Percentiles rank a stretch among this genome's conserved stretches.
phyloP scores from a whole-genome alignment of 2,329 filamentous ascomycete genomes.

The Intubia oerlemansii region DNA sequence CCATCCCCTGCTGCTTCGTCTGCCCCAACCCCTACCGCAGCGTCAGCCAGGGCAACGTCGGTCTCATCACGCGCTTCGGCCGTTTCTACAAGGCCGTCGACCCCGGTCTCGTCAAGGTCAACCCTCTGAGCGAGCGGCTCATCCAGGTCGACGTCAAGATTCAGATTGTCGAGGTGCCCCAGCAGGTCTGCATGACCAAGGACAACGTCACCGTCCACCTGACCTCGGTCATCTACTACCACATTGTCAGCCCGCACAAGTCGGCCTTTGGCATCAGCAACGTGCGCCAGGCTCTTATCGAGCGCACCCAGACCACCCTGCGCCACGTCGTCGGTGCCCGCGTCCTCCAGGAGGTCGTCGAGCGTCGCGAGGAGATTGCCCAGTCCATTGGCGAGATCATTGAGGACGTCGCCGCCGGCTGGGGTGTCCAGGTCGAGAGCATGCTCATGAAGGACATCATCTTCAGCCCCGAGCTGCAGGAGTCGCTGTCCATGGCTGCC shows the following conservation, averaged over 20 bases:
- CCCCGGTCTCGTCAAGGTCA: constrained; percentile 91
- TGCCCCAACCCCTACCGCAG: constrained; percentile 94
- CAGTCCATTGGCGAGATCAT: constrained; percentile 93
- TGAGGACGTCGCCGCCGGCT: constrained; percentile 79
- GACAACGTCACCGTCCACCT: constrained; percentile 91
- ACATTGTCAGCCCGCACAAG: constrained; percentile 88
- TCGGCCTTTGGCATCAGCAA: constrained; percentile 92
- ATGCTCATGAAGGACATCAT: constrained; percentile 99
- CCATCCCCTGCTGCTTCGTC: constrained; percentile 74
- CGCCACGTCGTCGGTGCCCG: constrained; percentile 92
- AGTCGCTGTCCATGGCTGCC: constrained; percentile 91
- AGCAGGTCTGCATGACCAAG: constrained; percentile 98
- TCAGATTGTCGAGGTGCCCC: constrained; percentile 89
- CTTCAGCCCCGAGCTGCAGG: constrained; percentile 87
- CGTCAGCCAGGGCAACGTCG: constrained; percentile 82
- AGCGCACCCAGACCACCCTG: constrained; percentile 86
- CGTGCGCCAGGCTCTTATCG: constrained; percentile 84
- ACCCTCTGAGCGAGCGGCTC: constrained; percentile 76
- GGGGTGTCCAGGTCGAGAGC: constrained; percentile 90
- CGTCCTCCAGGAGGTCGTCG: constrained; percentile 92
- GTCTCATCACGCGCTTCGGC: constrained; percentile 88
- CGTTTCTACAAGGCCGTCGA: constrained; percentile 90
- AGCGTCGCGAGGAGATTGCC: constrained; percentile 91
- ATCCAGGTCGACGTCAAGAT: constrained; percentile 97
- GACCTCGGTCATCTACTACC: constrained; percentile 97